Evolutionary conservation across 352 stramenopile species (phyloP).

Genomic region (Phytophthora ohioensis): DNA sequence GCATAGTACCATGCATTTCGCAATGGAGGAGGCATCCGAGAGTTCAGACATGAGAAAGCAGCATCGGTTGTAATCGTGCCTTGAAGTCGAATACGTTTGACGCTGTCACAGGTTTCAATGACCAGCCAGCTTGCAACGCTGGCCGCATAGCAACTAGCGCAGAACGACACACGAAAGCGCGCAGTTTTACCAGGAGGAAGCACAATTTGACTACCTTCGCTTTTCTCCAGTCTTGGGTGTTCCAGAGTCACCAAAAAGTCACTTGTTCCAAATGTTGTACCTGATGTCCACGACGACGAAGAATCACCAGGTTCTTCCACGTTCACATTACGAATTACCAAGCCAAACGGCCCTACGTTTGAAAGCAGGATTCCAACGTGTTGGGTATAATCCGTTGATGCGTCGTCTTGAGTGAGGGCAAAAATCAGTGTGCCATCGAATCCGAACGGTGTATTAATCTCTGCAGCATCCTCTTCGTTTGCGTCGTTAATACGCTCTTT

Average conservation of each 20-base stretch:
- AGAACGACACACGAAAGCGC: constrained; percentile 33
- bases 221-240: background rate
- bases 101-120: constrained; percentile 38
- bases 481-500: background rate
- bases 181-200: constrained; percentile 23
- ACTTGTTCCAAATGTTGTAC: background rate
- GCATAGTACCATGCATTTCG: constrained; percentile 8
- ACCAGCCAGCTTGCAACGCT: constrained; percentile 35
- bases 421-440: constrained; percentile 31
- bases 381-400: constrained; percentile 26
- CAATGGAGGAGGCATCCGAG: constrained; percentile 19
- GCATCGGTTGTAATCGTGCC: constrained; percentile 35
- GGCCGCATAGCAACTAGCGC: constrained; percentile 36
- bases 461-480: background rate
- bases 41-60: constrained; percentile 44
- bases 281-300: constrained; percentile 7
- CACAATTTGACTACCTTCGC: constrained; percentile 11
- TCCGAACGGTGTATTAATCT: background rate
- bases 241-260: constrained; percentile 31
- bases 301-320: constrained; percentile 10
- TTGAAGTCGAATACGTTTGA: constrained; percentile 39
- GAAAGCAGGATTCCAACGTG: constrained; percentile 28
- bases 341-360: constrained; percentile 34
- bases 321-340: constrained; percentile 25
- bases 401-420: constrained; percentile 17